Evolutionary conservation across 2,329 filamentous ascomycete species (phyloP), one percentile per base, ranked within the genome.

Genomic region (Trichoderma sp.): DNA sequence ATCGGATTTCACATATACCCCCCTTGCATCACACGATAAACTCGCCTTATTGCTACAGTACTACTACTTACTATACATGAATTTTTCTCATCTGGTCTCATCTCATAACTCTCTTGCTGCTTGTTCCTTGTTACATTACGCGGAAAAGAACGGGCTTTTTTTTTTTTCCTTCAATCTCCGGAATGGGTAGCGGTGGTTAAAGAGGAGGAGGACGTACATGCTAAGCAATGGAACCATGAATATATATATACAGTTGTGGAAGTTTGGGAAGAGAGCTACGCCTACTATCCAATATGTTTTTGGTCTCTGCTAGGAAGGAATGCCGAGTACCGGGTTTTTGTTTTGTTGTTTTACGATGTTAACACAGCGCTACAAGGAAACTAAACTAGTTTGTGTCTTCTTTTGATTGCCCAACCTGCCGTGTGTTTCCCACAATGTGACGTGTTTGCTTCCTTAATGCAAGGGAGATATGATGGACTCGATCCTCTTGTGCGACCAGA

Each of bases 1-100:
- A 53, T 19, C 34, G 39, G 22, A 53, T 39, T 29, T 63, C 32
- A 53, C 59, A 63, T 53, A 63, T 63, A 63, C 34, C 34, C 53
- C 58, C 59, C 37, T 45, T 63, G 45, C 59, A 22, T 53, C 34
- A 48, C 37, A 57, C 52, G 58, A 63, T 60, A 42, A 48, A 54
- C 65, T 60, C 32, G 25, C 12, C 29, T 29, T 27, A 37, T 19
- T 37, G 34, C 54, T 25, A 17, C n/a, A n/a, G n/a, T n/a, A n/a
- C n/a, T n/a, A n/a, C n/a, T n/a, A n/a, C n/a, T n/a, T n/a, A n/a
- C n/a, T n/a, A n/a, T n/a, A n/a, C 35, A 29, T 42, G 35, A 42
- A n/a, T 17, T 37, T 29, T 22, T 34, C 2, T 15, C 15, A 6
- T 17, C 10, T 25, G 15, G 45, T 63, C 45, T 63, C 45, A 39